phyloP scores from a whole-genome alignment of 495 filamentous ascomycete species.

The Mytilinidion resinicola region DNA sequence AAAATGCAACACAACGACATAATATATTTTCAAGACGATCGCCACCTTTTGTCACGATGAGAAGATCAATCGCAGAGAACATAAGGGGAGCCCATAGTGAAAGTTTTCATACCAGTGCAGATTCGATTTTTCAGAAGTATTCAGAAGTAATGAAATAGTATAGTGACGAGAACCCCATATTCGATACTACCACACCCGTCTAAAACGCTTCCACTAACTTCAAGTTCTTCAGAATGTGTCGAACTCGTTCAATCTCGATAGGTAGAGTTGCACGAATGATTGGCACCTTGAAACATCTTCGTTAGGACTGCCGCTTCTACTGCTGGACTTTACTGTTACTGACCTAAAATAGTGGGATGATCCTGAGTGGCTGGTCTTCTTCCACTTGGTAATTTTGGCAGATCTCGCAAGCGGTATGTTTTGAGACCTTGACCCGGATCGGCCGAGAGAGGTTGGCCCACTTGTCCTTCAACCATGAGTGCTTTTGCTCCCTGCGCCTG shows the following conservation, averaged over 20 bases:
- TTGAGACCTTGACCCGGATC: background rate
- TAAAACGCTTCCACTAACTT: background rate
- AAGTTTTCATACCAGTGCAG: background rate
- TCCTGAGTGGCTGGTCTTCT: slow-evolving; percentile 1
- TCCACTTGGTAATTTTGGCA: slow-evolving; percentile 1
- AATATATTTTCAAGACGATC: too few relatives aligned
- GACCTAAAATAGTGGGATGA: slow-evolving; percentile 1
- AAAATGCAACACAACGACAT: too few relatives aligned
- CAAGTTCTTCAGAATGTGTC: background rate
- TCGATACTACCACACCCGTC: too few relatives aligned
- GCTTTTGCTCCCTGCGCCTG: background rate
- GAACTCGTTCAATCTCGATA: background rate
- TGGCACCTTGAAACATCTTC: background rate
- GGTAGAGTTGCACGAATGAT: background rate
- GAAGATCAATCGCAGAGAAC: too few relatives aligned
- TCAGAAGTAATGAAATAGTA: background rate
- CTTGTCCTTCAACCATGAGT: background rate
- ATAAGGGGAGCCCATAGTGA: too few relatives aligned
- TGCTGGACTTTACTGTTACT: background rate
- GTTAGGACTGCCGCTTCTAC: background rate
- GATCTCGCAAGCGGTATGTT: background rate
- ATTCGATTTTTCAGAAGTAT: background rate
- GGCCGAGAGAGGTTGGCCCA: background rate
- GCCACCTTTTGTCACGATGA: too few relatives aligned
- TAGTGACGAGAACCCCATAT: background rate